Evolutionary conservation across 805 yeast species (phyloP), one percentile per base, ranked within the genome.

Genomic region (Brettanomyces bruxellensis): DNA sequence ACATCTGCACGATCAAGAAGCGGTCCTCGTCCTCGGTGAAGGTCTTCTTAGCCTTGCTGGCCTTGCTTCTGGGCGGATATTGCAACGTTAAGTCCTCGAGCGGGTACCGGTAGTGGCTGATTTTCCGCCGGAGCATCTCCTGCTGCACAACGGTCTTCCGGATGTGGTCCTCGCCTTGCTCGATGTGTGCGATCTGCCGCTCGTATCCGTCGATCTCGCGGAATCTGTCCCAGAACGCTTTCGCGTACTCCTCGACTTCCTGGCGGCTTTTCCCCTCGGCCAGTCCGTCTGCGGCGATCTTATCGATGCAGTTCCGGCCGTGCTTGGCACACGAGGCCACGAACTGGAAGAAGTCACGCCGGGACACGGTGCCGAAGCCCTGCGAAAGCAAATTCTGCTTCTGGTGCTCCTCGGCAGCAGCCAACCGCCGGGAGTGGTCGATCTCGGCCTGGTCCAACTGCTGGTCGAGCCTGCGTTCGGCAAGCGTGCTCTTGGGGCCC

Each of bases 11-110:
- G 48, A 93, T 67, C 54, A 93, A 66, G 62, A 86, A 93, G 55
- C 96, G 72, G 64, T 93, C 99, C 61, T 93, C 97, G 50, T 86
- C 95, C 43, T 86, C 95, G 30, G 86, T 78, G 64, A 79, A 93
- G 2, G 83, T 75, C 56, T 82, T 79, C 59, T 79, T 78, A 36
- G 75, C 69, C 7, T 84, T 70, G 2, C 84, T 75, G 8, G 7
- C 2, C 9, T 46, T 46, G 4, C 53, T 48, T 12, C 55, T 45
- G 6, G 93, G 88, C 3, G 95, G 95, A 51, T 73, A 76, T 51
- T 79, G 78, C 48, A 91, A 72, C 18, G 65, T 72, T 52, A 91
- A 68, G 54, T 91, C 95, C 61, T 83, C 86, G 51, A 91, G 67
- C 11, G 99, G 99, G 38, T 50, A 52, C 37, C 69, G 67, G 62